Evolutionary conservation across 345 rosid species (phyloP).

Genomic region (Eucalyptus regnans): DNA sequence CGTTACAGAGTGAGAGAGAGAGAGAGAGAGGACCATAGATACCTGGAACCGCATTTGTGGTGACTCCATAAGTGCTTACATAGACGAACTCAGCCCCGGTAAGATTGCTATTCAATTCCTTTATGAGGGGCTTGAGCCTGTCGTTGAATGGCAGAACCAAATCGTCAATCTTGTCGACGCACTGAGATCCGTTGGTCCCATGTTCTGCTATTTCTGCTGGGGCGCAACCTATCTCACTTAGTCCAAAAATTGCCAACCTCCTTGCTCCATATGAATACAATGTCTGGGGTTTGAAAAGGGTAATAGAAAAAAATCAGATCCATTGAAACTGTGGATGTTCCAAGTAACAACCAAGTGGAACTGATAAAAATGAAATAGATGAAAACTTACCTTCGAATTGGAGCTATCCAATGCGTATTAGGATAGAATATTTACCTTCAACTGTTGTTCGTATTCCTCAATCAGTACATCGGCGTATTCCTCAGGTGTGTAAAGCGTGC

Average conservation of each 20-base stretch:
- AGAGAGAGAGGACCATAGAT: neutral
- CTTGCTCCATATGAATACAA: conserved; percentile 18
- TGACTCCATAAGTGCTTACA: neutral
- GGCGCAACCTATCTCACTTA: conserved; percentile 13
- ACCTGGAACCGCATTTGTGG: neutral
- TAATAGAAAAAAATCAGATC: neutral
- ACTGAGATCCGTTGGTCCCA: conserved; percentile 1
- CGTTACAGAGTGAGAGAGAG: neutral
- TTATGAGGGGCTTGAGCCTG: conserved; percentile 1
- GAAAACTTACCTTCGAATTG: neutral
- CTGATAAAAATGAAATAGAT: neutral
- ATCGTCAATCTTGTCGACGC: conserved; percentile 1
- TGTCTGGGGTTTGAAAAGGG: neutral
- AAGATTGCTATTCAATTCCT: conserved; percentile 1
- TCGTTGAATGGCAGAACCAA: conserved; percentile 3
- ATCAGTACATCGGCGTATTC: conserved; percentile 6
- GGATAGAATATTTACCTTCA: neutral
- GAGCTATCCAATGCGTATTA: neutral
- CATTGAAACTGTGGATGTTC: neutral
- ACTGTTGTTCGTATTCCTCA: conserved; percentile 5
- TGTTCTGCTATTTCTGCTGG: neutral
- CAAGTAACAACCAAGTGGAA: neutral
- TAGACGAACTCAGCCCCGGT: conserved; percentile 12
- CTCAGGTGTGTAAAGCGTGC: neutral
- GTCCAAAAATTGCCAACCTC: conserved; percentile 17